Conservation (phyloP, 495 filamentous ascomycete species). For the Usnea hakonensis region DNA sequence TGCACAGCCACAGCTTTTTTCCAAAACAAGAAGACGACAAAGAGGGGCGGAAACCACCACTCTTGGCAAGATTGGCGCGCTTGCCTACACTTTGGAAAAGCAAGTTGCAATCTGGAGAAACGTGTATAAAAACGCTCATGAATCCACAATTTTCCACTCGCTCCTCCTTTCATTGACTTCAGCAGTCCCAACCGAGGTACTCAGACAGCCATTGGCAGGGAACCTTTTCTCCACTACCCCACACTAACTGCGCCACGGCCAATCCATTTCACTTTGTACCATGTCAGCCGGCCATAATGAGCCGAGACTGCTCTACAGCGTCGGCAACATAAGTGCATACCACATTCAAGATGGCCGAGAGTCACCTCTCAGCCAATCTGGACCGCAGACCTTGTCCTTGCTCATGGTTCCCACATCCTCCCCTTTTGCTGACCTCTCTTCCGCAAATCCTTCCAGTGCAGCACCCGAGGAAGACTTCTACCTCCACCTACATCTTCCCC, state of each 20-base stretch:
- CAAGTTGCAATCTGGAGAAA: too few relatives aligned
- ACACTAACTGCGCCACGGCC: neutral
- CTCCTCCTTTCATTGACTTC: too few relatives aligned
- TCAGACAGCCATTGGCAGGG: neutral
- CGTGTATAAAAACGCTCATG: too few relatives aligned
- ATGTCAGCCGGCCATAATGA: slow-evolving; percentile 46
- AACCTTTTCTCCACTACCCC: neutral
- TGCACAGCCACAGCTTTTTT: too few relatives aligned
- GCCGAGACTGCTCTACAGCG: slow-evolving; percentile 73
- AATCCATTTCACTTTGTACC: neutral
- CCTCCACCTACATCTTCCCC: slow-evolving; percentile 83
- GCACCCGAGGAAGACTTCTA: slow-evolving; percentile 86
- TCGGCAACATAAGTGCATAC: slow-evolving; percentile 76
- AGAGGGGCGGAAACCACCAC: too few relatives aligned
- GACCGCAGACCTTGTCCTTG: slow-evolving; percentile 80
- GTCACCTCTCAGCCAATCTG: slow-evolving; percentile 69
- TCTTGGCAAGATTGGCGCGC: too few relatives aligned
- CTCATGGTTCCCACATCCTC: slow-evolving; percentile 88
- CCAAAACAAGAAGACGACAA: too few relatives aligned
- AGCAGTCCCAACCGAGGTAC: neutral
- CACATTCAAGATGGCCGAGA: slow-evolving; percentile 85
- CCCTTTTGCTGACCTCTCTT: slow-evolving; percentile 54
- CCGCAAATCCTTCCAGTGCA: slow-evolving; percentile 46
- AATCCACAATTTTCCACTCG: too few relatives aligned
- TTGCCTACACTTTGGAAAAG: too few relatives aligned